Conservation (phyloP, 106 monocot species). For the Dendrobium chrysotoxum region DNA sequence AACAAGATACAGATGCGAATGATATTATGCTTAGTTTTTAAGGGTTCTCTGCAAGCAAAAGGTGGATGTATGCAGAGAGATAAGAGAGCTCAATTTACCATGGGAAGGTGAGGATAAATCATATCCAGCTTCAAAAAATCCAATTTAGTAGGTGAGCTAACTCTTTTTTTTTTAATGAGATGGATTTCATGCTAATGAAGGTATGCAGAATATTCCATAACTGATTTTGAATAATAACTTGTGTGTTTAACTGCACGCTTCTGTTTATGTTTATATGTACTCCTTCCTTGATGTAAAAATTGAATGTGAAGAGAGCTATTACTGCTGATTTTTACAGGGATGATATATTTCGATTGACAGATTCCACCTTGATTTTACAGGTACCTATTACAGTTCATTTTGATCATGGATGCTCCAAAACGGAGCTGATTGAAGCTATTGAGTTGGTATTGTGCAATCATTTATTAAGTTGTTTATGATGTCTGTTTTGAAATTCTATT, state of each 20-base stretch:
- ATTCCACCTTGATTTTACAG: constrained; percentile 24
- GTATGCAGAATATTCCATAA: background rate
- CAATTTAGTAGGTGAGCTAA: background rate
- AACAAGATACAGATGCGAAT: too few relatives aligned
- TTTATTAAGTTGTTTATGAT: constrained; percentile 1
- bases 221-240: background rate
- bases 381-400: constrained; percentile 87
- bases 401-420: constrained; percentile 83
- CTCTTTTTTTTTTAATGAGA: background rate
- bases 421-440: constrained; percentile 71
- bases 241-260: background rate
- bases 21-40: too few relatives aligned
- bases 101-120: background rate
- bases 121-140: background rate
- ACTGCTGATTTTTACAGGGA: background rate
- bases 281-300: background rate
- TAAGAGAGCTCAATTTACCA: background rate
- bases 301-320: background rate
- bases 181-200: background rate
- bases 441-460: constrained; percentile 45
- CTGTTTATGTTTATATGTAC: background rate
- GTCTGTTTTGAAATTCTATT: background rate
- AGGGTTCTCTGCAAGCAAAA: background rate
- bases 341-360: background rate
- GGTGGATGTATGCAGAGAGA: background rate